Evolutionary conservation across 352 stramenopile genomes (phyloP), one percentile per base, ranked within the genome.

Genomic region (Sclerospora graminicola): DNA sequence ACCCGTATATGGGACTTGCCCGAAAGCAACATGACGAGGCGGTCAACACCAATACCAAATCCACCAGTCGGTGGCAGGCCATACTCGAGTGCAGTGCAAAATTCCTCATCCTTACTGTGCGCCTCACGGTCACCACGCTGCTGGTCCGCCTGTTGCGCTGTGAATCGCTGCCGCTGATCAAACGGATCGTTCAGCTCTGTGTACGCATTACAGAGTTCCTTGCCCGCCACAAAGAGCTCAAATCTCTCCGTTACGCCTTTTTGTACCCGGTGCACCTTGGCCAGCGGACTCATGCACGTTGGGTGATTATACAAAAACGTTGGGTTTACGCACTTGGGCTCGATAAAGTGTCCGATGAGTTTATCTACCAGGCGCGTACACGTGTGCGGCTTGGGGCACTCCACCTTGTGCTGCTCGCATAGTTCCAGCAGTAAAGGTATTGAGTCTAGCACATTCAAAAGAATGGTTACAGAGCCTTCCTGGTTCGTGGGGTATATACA

Each of bases 231-330:
- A 62, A 99, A 99, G 19, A 99, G 71, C 76, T 99, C 96, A 55
- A 99, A 99, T 27, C 95, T 80, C 66, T 99, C 96, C 3, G 95
- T 98, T 46, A 99, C 66, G 23, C 84, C 80, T 9, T 73, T 54
- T 60, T 98, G 95, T 10, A 85, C 76, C 30, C 95, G 79, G 51
- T 98, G 95, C 35, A 87, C 75, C 59, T 98, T 98, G 20, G 77
- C 75, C 27, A 99, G 62, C 21, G 96, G 95, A 65, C 91, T 98
- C 89, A 98, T 98, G 41, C 97, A 96, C 53, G 91, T 80, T 18
- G 96, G 96, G 60, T 99, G 95, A 57, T 99, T 96, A 46, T 89
- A 98, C 57, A 99, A 87, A 63, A 99, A 99, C 31, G 95, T 98
- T 37, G 96, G 96, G 62, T 98, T 87, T 37, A 97, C 66, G 40